Percentiles rank a stretch among this genome's conserved stretches.
These are phyloP conservation scores for Trichocomaceae sp. DNA, from an alignment of 2,329 filamentous ascomycete species.

Conservation along the genomic window DNA sequence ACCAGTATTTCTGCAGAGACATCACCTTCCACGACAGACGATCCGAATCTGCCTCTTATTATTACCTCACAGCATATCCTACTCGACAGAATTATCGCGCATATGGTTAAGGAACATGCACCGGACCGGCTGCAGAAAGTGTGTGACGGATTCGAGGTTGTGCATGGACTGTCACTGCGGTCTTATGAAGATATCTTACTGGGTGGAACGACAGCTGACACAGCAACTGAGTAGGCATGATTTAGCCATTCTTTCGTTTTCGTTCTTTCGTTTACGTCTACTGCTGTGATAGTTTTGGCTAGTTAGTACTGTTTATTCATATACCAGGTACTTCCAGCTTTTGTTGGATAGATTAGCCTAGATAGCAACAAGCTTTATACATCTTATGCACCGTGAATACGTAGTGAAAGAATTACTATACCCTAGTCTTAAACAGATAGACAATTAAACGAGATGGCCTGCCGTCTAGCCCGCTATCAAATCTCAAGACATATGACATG, in stretches of 20 bases:
- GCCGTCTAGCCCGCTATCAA: not conserved
- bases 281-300: too few species aligned
- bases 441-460: not conserved
- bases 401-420: not conserved
- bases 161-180: not conserved
- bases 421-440: not conserved
- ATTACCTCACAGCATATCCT: not conserved
- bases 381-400: not conserved
- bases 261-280: too few species aligned
- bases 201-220: not conserved
- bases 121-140: not conserved
- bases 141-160: not conserved
- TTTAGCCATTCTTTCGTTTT: too few species aligned
- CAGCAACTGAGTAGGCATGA: not conserved
- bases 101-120: conserved; percentile 18
- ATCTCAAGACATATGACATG: not conserved
- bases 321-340: too few species aligned
- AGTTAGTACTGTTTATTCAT: too few species aligned
- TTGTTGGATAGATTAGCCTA: too few species aligned
- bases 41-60: not conserved
- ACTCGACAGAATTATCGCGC: conserved; percentile 16
- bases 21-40: not conserved
- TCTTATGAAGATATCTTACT: not conserved
- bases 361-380: too few species aligned
- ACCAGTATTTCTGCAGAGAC: not conserved